Conservation (phyloP, 495 filamentous ascomycete genomes). For the Oidiodendron maius region DNA sequence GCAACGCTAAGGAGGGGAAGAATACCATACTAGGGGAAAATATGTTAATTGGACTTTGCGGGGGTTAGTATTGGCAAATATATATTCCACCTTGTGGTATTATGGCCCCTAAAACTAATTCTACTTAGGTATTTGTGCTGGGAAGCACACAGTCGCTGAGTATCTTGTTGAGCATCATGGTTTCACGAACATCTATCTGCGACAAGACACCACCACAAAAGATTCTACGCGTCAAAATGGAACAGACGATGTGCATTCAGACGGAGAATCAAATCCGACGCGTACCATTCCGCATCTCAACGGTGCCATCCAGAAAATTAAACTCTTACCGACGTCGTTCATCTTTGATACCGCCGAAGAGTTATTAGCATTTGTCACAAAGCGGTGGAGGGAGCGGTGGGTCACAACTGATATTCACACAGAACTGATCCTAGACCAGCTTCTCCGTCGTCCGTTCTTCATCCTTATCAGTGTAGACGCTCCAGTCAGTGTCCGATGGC, state of each 20-base stretch:
- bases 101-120: too few relatives aligned
- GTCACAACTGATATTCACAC: conserved; percentile 77
- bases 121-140: conserved; percentile 68
- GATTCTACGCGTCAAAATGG: conserved; percentile 11
- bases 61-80: conserved; percentile 46
- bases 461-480: conserved; percentile 89
- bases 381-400: conserved; percentile 73
- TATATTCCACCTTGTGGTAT: too few relatives aligned
- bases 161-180: conserved; percentile 69
- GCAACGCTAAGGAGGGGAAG: too few relatives aligned
- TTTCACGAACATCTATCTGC: conserved; percentile 56
- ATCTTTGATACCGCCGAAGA: conserved; percentile 53
- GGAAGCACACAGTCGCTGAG: conserved; percentile 78
- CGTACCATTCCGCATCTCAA: conserved; percentile 26
- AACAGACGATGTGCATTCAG: conserved; percentile 11
- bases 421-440: conserved; percentile 59
- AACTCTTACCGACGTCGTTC: conserved; percentile 17
- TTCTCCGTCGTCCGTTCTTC: conserved; percentile 82
- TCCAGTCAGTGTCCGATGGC: conserved; percentile 76
- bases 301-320: conserved; percentile 26
- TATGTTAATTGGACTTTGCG: conserved; percentile 94
- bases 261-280: conserved; percentile 26
- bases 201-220: conserved; percentile 4
- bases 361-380: conserved; percentile 79
- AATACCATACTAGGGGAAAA: too few relatives aligned